Evolutionary conservation across 768 basidiomycete species (phyloP).

Genomic region (Boletellus sp.): DNA sequence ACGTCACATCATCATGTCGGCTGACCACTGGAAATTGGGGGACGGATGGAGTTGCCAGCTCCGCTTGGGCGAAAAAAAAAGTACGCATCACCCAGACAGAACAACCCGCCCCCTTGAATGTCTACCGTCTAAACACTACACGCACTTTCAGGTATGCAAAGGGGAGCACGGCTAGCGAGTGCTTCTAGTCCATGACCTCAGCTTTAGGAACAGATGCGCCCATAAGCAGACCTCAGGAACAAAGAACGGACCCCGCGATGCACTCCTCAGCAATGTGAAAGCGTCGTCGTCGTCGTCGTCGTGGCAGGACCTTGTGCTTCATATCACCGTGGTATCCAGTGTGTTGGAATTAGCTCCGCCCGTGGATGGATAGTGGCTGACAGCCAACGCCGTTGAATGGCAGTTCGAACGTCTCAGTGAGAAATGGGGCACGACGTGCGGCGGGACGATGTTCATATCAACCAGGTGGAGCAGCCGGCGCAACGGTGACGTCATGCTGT

Average conservation of each 20-base stretch:
- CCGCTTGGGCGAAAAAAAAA: not conserved
- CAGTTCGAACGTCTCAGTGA: slow-evolving; percentile 32
- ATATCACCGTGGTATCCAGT: slow-evolving; percentile 50
- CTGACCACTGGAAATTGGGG: not conserved
- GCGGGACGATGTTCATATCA: not conserved
- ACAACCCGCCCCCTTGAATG: no score
- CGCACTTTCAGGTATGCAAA: slow-evolving; percentile 16
- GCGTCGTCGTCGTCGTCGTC: slow-evolving; percentile 47
- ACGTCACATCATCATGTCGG: no score
- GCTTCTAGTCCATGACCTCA: slow-evolving; percentile 18
- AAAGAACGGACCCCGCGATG: slow-evolving; percentile 10
- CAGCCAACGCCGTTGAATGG: slow-evolving; percentile 59
- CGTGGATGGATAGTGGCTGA: slow-evolving; percentile 30
- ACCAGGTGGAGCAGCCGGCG: slow-evolving; percentile 5
- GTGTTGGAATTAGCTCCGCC: not conserved
- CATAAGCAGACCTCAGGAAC: not conserved
- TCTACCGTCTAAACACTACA: no score
- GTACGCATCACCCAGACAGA: no score
- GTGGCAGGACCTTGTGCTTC: slow-evolving; percentile 42
- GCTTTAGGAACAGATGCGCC: slow-evolving; percentile 19
- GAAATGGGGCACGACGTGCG: not conserved
- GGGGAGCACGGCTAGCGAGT: slow-evolving; percentile 6
- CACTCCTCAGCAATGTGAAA: slow-evolving; percentile 56
- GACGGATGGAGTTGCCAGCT: not conserved
- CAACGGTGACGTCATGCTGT: slow-evolving; percentile 12